Evolutionary conservation across 2,329 filamentous ascomycete species (phyloP).

Genomic region (Fusarium tanahbumbuense): DNA sequence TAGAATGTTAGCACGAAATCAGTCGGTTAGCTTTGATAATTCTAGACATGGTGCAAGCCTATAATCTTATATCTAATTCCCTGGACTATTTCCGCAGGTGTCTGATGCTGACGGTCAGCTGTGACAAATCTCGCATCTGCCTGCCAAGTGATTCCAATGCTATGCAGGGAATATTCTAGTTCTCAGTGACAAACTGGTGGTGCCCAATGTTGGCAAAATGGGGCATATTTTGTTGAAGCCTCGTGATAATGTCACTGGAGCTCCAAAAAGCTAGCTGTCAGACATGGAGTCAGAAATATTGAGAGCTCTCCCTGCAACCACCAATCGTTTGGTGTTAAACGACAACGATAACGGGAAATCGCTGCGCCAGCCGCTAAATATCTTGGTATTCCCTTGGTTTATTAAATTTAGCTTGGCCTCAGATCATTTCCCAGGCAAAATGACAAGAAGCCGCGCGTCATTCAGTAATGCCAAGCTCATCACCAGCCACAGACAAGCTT

Average conservation of each 20-base stretch:
- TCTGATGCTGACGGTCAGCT: background rate
- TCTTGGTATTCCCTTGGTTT: background rate
- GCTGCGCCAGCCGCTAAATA: background rate
- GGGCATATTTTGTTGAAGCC: background rate
- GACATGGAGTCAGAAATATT: background rate
- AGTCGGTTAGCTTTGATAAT: background rate
- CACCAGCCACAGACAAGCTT: slow-evolving; percentile 26
- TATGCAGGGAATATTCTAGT: background rate
- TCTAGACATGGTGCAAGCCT: background rate
- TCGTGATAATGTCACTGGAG: background rate
- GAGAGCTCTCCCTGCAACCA: background rate
- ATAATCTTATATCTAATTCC: background rate
- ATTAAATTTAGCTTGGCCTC: background rate
- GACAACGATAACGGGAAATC: background rate
- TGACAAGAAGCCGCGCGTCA: slow-evolving; percentile 23
- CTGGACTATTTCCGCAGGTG: background rate
- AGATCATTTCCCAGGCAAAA: background rate
- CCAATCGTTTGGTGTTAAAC: background rate
- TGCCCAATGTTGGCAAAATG: background rate
- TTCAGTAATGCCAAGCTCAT: slow-evolving; percentile 23
- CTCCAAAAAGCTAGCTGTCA: background rate
- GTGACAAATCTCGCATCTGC: background rate
- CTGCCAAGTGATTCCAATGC: background rate
- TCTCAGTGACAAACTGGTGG: background rate
- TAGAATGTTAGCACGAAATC: background rate